Evolutionary conservation across 352 stramenopile species (phyloP), one percentile per base, ranked within the genome.

Genomic region (Globisporangium splendens): DNA sequence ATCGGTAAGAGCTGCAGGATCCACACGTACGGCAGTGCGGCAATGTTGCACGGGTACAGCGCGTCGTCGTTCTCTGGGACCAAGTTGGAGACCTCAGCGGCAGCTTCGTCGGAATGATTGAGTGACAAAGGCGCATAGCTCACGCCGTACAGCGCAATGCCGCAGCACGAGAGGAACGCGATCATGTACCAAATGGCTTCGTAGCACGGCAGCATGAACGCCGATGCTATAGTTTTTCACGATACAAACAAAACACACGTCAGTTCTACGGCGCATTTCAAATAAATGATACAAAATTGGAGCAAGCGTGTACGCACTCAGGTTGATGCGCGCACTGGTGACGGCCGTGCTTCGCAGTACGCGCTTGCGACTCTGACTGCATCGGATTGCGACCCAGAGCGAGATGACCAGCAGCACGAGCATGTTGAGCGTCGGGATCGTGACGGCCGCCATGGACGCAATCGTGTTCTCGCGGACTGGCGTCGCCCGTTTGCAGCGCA

Each of bases 151-250:
- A 92, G 54, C 6, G 82, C 57, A 20, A 91, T 57, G 1, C 80
- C 82, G 49, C 70, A 53, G 20, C 70, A 49, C 12, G 80, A 82
- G 7, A 95, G 55, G 0, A 75, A 62, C 6, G 75, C 70, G 50
- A 95, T 88, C 11, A 68, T 88, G 63, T 95, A 95, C 86, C 82
- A 95, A 18, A 95, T 86, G 21, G 75, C 62, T 62, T 91, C 86
- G 46, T 92, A 95, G 56, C 86, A 93, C 8, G 86, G 86, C n/a
- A 95, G 65, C 79, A 95, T 92, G 56, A 95, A 95, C 2, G 78
- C 81, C 53, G 83, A 88, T 15, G 83, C 81, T 91, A 53, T 8
- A 35, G 7, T 35, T 35, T 31, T 62, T n/a, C 12, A 38, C 55
- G 11, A 28, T 1, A 54, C 8, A 72, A 18, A 44, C 1, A n/a